These are phyloP conservation scores for Tulasnella sp. DNA, from an alignment of 768 basidiomycete species.

Conservation along the genomic window DNA sequence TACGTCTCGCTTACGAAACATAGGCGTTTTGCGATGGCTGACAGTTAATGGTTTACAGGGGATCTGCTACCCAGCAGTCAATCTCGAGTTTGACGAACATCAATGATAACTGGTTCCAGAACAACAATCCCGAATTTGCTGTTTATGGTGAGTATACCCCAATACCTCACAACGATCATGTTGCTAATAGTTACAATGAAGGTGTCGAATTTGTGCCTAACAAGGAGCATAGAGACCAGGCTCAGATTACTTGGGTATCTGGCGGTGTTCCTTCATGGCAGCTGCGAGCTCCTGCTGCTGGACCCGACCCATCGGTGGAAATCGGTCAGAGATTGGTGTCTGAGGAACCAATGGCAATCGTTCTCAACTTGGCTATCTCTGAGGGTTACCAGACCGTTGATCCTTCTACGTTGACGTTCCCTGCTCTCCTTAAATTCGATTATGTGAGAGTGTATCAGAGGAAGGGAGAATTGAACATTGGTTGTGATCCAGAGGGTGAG, in stretches of 20 bases:
- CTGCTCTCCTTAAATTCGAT: conserved; percentile 56
- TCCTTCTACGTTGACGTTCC: conserved; percentile 46
- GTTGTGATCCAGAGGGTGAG: conserved; percentile 42
- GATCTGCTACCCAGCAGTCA: conserved; percentile 46
- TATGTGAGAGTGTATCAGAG: conserved; percentile 75
- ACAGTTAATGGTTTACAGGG: conserved; percentile 23
- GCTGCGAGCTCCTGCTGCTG: conserved; percentile 23
- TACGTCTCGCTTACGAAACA: conserved; percentile 16
- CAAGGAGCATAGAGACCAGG: conserved; percentile 21
- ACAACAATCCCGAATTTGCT: conserved; percentile 19
- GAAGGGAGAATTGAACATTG: conserved; percentile 41
- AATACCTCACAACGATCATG: not conserved
- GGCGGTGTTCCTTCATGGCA: conserved; percentile 23
- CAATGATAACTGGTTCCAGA: conserved; percentile 28
- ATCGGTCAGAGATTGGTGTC: conserved; percentile 27
- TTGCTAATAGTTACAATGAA: not conserved
- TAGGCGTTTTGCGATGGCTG: not conserved
- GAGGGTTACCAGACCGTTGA: conserved; percentile 58
- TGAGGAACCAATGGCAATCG: conserved; percentile 29
- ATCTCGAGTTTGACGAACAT: conserved; percentile 37
- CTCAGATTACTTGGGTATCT: conserved; percentile 26
- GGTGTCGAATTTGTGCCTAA: conserved; percentile 35
- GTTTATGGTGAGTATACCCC: conserved; percentile 22
- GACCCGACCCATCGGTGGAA: conserved; percentile 21
- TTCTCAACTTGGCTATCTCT: conserved; percentile 16